Base-by-base conservation (phyloP, 2,329 filamentous ascomycete genomes). In the Orbilia blumenaviensis region DNA sequence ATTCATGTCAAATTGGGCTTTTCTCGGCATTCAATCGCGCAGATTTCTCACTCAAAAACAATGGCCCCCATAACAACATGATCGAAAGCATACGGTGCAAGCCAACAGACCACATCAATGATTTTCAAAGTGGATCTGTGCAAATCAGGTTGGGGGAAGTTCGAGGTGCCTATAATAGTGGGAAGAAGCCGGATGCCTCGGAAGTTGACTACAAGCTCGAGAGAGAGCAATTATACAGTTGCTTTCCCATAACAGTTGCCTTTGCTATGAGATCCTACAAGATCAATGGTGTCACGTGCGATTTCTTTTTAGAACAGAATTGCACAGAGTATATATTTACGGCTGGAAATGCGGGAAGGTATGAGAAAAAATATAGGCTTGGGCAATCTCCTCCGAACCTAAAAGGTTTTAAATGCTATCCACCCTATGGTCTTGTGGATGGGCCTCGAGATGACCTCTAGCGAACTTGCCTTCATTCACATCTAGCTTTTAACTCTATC, bases 21-120 rank as follows among this genome's bases (percentile, higher is more conserved):
- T 68, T 68, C 21, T 38, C 34, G 2, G 69, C 54, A 18, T 74
- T 62, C 63, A 74, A 74, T 29, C 62, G 69, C 2, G 36, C 61
- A 7, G 69, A 74, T 14, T 18, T 29, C 0, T 12, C 14, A 4
- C 25, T 74, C 10, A 9, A 21, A 5, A 34, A 5, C 5, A 36
- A 63, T 8, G 69, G 69, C 23, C 42, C 32, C 2, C 25, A 63
- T 38, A 38, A 67, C 16, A 46, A 67, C n/a, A 36, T 18, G 8
- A 62, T 67, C 6, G 27, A 36, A 29, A 67, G 62, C 16, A 12
- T 74, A 12, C 52, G 36, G 23, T 74, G 69, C 36, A 36, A 29
- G 2, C 29, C 2, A 23, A 62, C n/a, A 1, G 46, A 60, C 18
- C 38, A 66, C 9, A 32, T 41, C 12, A 61, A 66, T 5, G 3